Conservation (phyloP, 345 rosid species). For the Citrus reticulata region DNA sequence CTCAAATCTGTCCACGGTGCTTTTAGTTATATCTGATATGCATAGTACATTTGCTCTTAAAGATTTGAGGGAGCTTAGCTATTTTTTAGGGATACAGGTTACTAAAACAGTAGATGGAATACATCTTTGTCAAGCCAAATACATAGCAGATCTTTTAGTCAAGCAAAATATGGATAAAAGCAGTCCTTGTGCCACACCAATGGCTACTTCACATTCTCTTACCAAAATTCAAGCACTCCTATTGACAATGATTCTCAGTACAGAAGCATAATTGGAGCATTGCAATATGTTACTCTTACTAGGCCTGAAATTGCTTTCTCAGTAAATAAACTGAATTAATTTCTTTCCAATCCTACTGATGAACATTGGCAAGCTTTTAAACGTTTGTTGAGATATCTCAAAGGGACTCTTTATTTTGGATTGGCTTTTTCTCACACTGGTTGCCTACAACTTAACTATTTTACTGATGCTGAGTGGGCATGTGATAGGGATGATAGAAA, state of each 20-base stretch:
- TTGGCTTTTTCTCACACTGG: no score
- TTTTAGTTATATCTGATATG: no score
- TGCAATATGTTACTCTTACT: background rate
- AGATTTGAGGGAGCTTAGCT: background rate
- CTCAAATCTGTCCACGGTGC: rapidly evolving
- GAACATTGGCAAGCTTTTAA: background rate
- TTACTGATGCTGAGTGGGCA: background rate
- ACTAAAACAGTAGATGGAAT: no score
- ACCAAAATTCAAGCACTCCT: rapidly evolving
- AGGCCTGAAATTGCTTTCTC: background rate
- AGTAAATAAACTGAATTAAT: no score
- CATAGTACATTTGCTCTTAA: background rate
- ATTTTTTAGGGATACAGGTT: no score
- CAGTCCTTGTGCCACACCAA: no score
- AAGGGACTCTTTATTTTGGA: rapidly evolving
- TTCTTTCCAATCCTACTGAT: background rate
- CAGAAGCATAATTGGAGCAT: background rate
- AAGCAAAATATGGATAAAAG: no score
- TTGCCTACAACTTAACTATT: background rate
- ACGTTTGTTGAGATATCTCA: background rate
- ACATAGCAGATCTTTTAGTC: no score
- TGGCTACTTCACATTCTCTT: background rate
- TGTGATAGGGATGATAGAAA: background rate
- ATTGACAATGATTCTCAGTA: background rate
- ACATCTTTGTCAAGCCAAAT: no score